phyloP scores from a whole-genome alignment of 2,329 filamentous ascomycete species.

The Beauveria sp. region DNA sequence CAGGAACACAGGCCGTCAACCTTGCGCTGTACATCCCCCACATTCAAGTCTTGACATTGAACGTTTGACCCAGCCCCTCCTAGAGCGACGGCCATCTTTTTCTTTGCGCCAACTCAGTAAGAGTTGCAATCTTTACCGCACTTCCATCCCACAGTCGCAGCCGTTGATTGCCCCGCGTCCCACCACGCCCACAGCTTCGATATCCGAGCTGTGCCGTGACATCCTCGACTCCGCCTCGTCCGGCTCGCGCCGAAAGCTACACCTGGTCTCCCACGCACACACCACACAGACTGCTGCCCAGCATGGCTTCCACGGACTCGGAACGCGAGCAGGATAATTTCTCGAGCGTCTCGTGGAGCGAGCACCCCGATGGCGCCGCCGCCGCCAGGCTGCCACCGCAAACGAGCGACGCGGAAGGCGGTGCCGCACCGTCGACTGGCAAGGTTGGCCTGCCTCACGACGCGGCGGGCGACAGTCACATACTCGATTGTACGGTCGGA shows the following conservation, averaged over 20 bases:
- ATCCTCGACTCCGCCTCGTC: conserved; percentile 8
- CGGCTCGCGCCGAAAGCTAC: conserved; percentile 3
- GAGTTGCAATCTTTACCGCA: background rate
- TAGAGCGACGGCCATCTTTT: background rate
- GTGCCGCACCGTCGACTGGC: conserved; percentile 15
- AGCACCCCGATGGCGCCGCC: conserved; percentile 34
- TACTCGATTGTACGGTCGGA: conserved; percentile 75
- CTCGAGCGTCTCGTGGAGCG: conserved; percentile 74
- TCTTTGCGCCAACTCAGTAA: background rate
- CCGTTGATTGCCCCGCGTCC: background rate
- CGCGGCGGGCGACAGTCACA: conserved; percentile 60
- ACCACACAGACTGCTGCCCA: background rate
- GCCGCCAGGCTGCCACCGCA: conserved; percentile 4
- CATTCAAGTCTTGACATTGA: background rate
- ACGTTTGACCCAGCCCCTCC: background rate
- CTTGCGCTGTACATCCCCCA: conserved; percentile 1
- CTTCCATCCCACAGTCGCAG: too few relatives aligned
- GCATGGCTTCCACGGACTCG: conserved; percentile 5
- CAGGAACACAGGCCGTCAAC: background rate
- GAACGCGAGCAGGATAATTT: conserved; percentile 58
- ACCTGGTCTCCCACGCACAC: background rate
- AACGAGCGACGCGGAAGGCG: background rate
- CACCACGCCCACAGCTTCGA: background rate
- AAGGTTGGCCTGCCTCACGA: conserved; percentile 34
- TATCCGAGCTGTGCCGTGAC: background rate